Evolutionary conservation across 1,284 basidiomycete genomes (phyloP).

Genomic region (Cutaneotrichosporon cavernicola): DNA sequence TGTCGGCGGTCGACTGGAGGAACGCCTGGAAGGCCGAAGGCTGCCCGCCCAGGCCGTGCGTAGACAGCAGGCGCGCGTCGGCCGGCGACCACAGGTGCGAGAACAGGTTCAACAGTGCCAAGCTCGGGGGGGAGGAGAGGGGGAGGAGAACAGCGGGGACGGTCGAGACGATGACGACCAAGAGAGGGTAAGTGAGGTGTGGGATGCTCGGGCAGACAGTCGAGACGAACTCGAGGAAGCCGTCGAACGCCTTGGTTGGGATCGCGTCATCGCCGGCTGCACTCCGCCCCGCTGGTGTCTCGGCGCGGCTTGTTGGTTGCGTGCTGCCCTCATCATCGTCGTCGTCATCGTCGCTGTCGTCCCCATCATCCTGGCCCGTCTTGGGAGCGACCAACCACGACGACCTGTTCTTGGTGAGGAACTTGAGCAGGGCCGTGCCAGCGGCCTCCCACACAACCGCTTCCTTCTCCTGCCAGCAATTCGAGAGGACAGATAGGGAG

Average conservation of each 20-base stretch:
- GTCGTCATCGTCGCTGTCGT: constrained; percentile 33
- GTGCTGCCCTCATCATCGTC: constrained; percentile 40
- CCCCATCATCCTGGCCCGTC: constrained; percentile 20
- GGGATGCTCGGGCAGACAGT: constrained; percentile 47
- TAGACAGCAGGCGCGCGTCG: constrained; percentile 46
- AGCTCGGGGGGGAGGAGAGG: constrained; percentile 26
- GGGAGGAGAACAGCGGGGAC: constrained; percentile 39
- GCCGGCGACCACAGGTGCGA: constrained; percentile 49
- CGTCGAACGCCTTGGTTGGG: constrained; percentile 58
- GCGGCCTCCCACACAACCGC: constrained; percentile 64
- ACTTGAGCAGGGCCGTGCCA: constrained; percentile 68
- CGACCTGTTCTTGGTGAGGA: constrained; percentile 65
- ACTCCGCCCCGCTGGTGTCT: constrained; percentile 4
- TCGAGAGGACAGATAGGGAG: constrained; percentile 64
- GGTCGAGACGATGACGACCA: constrained; percentile 46
- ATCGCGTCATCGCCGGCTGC: neutral
- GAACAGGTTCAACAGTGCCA: constrained; percentile 40
- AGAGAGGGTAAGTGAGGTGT: constrained; percentile 46
- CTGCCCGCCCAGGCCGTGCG: constrained; percentile 40
- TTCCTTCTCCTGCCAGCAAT: constrained; percentile 75
- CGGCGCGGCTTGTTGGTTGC: constrained; percentile 19
- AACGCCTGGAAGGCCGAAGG: constrained; percentile 47
- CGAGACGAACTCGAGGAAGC: constrained; percentile 49
- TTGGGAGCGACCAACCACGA: constrained; percentile 61
- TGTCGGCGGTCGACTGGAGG: constrained; percentile 39